Evolutionary conservation across 2,329 filamentous ascomycete genomes (phyloP).

Genomic region (Sporothrix sp.): DNA sequence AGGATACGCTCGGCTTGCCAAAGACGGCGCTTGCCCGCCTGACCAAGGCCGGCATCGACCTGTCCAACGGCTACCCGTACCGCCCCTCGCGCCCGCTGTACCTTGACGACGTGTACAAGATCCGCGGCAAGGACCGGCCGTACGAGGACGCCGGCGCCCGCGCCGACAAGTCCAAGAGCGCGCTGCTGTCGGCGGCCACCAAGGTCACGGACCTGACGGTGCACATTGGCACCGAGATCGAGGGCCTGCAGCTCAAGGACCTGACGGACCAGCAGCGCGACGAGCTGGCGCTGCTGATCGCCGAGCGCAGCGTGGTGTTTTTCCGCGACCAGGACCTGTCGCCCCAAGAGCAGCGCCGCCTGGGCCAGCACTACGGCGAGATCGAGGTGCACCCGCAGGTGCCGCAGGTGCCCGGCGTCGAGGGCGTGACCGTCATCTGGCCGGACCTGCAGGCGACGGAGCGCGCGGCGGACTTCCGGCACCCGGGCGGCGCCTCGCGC

Average conservation of each 20-base stretch:
- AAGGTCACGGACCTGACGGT: constrained; percentile 53
- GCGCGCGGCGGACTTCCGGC: constrained; percentile 49
- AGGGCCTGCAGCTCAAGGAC: constrained; percentile 53
- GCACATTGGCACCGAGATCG: constrained; percentile 56
- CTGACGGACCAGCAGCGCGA: constrained; percentile 49
- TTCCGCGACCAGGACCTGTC: constrained; percentile 53
- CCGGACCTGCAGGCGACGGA: constrained; percentile 57
- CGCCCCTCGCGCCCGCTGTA: constrained; percentile 57
- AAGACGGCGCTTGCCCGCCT: constrained; percentile 46
- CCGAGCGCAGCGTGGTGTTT: constrained; percentile 57
- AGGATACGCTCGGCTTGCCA: constrained; percentile 56
- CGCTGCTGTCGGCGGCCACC: constrained; percentile 49
- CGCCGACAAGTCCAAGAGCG: constrained; percentile 55
- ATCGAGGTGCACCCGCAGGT: constrained; percentile 64
- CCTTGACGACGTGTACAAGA: constrained; percentile 58
- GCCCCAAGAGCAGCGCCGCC: constrained; percentile 52
- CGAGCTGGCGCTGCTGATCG: constrained; percentile 52
- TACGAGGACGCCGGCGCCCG: constrained; percentile 53
- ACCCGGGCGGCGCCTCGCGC: constrained; percentile 55
- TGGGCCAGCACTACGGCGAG: constrained; percentile 55
- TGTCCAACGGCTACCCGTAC: constrained; percentile 62
- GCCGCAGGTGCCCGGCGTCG: constrained; percentile 57
- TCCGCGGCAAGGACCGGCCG: constrained; percentile 46
- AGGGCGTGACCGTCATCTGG: constrained; percentile 60
- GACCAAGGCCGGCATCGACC: constrained; percentile 58